phyloP scores from a whole-genome alignment of 257 asterid genomes.

The Eucommia ulmoides region DNA sequence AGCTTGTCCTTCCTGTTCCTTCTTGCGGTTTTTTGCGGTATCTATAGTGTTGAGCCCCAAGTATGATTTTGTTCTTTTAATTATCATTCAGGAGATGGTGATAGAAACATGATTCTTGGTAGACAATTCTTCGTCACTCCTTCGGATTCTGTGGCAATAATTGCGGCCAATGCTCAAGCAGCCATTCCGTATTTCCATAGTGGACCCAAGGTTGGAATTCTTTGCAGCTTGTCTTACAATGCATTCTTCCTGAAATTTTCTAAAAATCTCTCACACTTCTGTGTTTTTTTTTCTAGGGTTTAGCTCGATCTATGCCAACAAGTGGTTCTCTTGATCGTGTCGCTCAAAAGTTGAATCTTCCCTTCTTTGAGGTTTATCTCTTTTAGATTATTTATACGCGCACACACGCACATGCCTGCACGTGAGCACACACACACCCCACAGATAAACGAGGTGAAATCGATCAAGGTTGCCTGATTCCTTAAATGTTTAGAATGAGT shows the following conservation, averaged over 20 bases:
- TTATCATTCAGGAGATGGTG: constrained; percentile 79
- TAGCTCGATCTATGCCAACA: constrained; percentile 99
- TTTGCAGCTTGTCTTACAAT: neutral
- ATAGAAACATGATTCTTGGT: constrained; percentile 97
- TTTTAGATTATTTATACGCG: neutral
- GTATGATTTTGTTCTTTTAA: neutral
- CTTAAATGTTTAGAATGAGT: constrained; percentile 2
- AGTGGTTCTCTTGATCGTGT: constrained; percentile 98
- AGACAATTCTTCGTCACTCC: constrained; percentile 86
- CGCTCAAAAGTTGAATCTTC: constrained; percentile 69
- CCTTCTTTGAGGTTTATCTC: constrained; percentile 54
- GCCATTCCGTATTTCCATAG: constrained; percentile 73
- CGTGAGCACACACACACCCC: too few species aligned
- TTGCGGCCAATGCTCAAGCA: constrained; percentile 90
- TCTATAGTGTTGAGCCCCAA: neutral
- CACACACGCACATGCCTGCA: too few species aligned
- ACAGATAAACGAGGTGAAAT: too few species aligned
- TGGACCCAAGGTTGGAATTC: constrained; percentile 62
- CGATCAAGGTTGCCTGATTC: neutral
- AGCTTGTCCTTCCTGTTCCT: too few species aligned
- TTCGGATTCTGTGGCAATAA: constrained; percentile 93
- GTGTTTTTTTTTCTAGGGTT: constrained; percentile 56
- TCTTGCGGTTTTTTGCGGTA: neutral
- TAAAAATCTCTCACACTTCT: neutral
- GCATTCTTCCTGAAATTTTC: neutral